Base-by-base conservation (phyloP, 192 early-diverging fungal species). In the Backusella mclennaniae region DNA sequence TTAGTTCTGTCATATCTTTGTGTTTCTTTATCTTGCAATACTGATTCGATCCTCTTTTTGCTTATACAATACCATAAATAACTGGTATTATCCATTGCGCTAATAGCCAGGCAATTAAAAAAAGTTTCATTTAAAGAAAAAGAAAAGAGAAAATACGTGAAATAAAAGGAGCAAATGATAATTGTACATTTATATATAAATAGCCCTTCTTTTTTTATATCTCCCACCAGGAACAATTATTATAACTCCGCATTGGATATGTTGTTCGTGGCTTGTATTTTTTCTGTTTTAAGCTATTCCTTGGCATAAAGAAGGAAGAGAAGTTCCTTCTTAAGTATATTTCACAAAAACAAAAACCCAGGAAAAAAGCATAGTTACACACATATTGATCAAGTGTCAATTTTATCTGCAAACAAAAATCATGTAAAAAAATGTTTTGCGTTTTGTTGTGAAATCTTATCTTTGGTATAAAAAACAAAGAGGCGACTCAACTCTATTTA, bases 121-220 rank as follows among this genome's bases (percentile, higher is more conserved):
- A 29, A 23, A 63, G 26, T 29, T 63, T 63, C 56, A 63, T 63
- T 63, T 63, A 3, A 63, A 29, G 26, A 26, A 59, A 33, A 59
- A 26, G 17, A 29, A 63, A 14, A 59, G 29, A 11, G 3, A 29
- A 63, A 29, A 63, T 14, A 29, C 11, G 23, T 14, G 4, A 26
- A 29, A 33, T 33, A 63, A 63, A 63, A 63, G 56, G 56, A 63
- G 56, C 56, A 63, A 63, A 63, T 63, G 56, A 63, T 63, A 63
- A 63, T 33, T 63, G 11, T 63, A 26, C n/a, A 29, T 63, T 21
- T 29, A 63, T 63, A 63, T 63, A 63, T 29, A 63, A 63, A 63
- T 63, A 63, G 26, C 23, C 26, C 14, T 63, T 6, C 23, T 59
- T 59, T 59, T 59, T 39, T 11, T 63, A 63, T 63, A 26, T 56